A percentile compares a stretch with the other conserved stretches of the same genome.
Evolutionary conservation across 371 early-diverging fungal genomes (phyloP).

Genomic region (Mortierella sp.): DNA sequence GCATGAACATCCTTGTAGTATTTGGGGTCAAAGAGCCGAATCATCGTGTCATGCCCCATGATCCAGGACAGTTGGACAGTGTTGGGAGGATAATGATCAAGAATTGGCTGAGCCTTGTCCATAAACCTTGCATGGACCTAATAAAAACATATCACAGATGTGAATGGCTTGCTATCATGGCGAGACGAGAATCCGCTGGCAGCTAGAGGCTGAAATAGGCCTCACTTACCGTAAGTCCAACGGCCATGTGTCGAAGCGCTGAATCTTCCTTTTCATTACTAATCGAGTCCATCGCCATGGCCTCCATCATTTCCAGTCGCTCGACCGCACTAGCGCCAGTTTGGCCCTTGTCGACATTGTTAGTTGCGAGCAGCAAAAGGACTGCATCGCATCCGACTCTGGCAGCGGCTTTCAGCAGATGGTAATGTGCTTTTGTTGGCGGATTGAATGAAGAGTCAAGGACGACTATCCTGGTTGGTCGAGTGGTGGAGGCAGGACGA

Average conservation of each 20-base stretch:
- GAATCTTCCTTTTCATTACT: slow-evolving; percentile 23
- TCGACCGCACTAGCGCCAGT: slow-evolving; percentile 62
- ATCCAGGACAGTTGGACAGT: slow-evolving; percentile 64
- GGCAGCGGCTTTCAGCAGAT: slow-evolving; percentile 53
- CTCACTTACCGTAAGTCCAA: slow-evolving; percentile 63
- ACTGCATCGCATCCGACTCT: slow-evolving; percentile 58
- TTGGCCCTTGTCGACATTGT: slow-evolving; percentile 70
- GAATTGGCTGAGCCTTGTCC: slow-evolving; percentile 65
- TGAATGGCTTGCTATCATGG: no score
- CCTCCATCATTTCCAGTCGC: slow-evolving; percentile 67
- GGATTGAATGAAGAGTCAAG: slow-evolving; percentile 79
- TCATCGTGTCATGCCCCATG: slow-evolving; percentile 72
- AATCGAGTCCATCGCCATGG: slow-evolving; percentile 53
- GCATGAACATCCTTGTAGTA: slow-evolving; percentile 61
- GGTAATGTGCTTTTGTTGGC: slow-evolving; percentile 70
- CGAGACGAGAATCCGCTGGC: no score
- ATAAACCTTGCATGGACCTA: slow-evolving; percentile 65
- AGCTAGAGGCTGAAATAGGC: no score
- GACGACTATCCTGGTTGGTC: slow-evolving; percentile 54
- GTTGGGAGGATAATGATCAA: slow-evolving; percentile 20
- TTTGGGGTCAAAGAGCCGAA: slow-evolving; percentile 68
- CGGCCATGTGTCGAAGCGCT: slow-evolving; percentile 51
- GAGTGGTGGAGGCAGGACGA: slow-evolving; percentile 28
- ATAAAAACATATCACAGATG: neutral
- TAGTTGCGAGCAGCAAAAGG: slow-evolving; percentile 64